phyloP scores from a whole-genome alignment of 164 flowering plant species.

The Vitis cinerea region DNA sequence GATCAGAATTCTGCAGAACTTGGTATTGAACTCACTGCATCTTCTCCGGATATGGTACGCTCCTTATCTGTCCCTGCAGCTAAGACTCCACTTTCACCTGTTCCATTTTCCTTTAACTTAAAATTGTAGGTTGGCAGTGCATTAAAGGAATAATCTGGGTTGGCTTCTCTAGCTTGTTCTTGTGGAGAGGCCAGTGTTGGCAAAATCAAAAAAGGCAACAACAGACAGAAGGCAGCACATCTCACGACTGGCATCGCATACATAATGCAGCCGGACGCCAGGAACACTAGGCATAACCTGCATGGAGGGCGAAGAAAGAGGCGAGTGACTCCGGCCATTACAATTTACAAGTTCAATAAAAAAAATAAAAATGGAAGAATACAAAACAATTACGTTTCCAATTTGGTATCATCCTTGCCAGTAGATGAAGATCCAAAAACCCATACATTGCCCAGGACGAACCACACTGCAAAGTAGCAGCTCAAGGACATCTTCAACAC shows the following conservation, averaged over 20 bases:
- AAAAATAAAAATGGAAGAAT: too few relatives aligned
- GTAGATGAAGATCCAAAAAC: too few relatives aligned
- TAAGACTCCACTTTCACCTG: too few relatives aligned
- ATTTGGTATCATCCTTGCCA: too few relatives aligned
- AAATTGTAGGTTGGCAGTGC: too few relatives aligned
- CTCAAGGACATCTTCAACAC: conserved; percentile 7
- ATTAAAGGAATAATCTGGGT: neutral
- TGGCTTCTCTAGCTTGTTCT: neutral
- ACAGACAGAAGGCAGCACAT: conserved; percentile 4
- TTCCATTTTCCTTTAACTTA: too few relatives aligned
- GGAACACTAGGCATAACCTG: conserved; percentile 8
- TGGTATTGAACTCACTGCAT: neutral
- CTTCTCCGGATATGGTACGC: too few relatives aligned
- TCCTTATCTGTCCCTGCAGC: too few relatives aligned
- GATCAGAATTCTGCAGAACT: neutral
- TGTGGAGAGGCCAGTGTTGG: neutral
- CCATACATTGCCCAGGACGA: neutral
- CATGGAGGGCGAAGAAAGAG: neutral
- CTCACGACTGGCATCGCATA: conserved; percentile 6
- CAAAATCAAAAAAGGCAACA: conserved; percentile 5
- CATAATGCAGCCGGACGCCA: conserved; percentile 6
- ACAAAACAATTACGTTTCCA: too few relatives aligned
- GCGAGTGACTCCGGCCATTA: too few relatives aligned
- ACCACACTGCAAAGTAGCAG: conserved; percentile 12
- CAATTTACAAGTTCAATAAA: too few relatives aligned